Conservation (phyloP, 1,284 basidiomycete genomes). For the Ustilago nuda region DNA sequence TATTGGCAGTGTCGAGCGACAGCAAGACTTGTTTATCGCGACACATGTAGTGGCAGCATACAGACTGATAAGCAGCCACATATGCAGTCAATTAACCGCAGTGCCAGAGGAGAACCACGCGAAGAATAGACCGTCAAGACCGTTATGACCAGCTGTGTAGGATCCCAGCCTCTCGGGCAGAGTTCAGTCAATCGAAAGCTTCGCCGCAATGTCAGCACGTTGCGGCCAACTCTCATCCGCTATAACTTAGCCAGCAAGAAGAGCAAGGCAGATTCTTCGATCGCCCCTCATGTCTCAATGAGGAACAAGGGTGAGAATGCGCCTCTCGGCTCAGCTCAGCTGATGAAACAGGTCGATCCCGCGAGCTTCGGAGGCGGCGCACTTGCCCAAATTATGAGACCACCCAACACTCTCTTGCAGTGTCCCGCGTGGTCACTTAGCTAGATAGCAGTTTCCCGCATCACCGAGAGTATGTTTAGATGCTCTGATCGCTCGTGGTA, state of each 20-base stretch:
- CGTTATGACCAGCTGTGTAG: slow-evolving; percentile 17
- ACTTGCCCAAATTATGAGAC: slow-evolving; percentile 5
- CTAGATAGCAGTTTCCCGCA: no score
- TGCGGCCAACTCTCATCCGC: slow-evolving; percentile 21
- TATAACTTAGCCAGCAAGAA: background rate
- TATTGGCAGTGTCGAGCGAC: slow-evolving; percentile 4
- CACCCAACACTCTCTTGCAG: background rate
- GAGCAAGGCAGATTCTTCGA: background rate
- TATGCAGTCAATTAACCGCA: background rate
- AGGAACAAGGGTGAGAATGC: background rate
- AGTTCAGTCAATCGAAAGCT: background rate
- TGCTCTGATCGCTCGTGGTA: no score
- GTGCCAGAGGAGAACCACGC: background rate
- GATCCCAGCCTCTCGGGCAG: background rate
- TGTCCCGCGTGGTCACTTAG: background rate
- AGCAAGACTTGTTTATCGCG: background rate
- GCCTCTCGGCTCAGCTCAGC: background rate
- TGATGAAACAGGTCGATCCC: slow-evolving; percentile 14
- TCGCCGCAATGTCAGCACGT: slow-evolving; percentile 5
- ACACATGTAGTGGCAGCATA: background rate
- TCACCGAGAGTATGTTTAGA: no score
- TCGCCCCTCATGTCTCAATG: background rate
- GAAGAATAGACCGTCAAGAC: slow-evolving; percentile 27
- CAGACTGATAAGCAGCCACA: background rate
- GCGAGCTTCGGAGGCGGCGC: background rate